Base-by-base conservation (phyloP, 176 grass and related monocot species). In the Saccharum officinarum region DNA sequence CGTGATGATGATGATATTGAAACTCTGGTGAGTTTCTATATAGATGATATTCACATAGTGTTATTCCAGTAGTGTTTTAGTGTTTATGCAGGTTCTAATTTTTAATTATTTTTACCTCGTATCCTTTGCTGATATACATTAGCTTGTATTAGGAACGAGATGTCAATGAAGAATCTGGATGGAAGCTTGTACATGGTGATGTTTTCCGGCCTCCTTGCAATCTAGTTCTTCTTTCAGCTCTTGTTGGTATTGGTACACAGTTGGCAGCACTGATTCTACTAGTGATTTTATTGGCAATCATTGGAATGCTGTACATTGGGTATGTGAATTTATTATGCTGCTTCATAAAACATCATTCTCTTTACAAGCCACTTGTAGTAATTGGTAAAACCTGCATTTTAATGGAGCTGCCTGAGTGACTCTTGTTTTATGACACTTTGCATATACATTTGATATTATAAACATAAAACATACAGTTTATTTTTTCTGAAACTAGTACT, bases 161-260 rank as follows among this genome's bases (percentile, higher is more conserved):
- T 82, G 95, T 90, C 64, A 93, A 65, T 90, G 92, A 98, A 87
- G 95, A 95, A 89, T 98, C 95, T 82, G 95, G 95, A 86, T 98
- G 95, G 95, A 98, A 98, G 88, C 89, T 98, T 87, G 93, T 98
- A 66, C 95, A 98, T 71, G 95, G 95, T 50, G 95, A 98, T 95
- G 95, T 98, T 83, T 98, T 98, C 80, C 83, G 93, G 25, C 91
- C 95, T 75, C 87, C 95, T 90, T 28, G 71, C 78, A 92, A 80
- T 84, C 86, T 98, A 72, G 92, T 89, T 85, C 84, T 98, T 87
- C 91, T 98, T 77, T 98, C 93, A 83, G 83, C 92, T 79, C 81
- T 98, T 86, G 92, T 98, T 80, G 92, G 95, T 82, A 90, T 84
- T 34, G 95, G 95, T 60, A 86, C 92, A 65, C 91, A 98, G 86